Conservation (phyloP, 2,329 filamentous ascomycete species). For the Cryphonectria radicalis region DNA sequence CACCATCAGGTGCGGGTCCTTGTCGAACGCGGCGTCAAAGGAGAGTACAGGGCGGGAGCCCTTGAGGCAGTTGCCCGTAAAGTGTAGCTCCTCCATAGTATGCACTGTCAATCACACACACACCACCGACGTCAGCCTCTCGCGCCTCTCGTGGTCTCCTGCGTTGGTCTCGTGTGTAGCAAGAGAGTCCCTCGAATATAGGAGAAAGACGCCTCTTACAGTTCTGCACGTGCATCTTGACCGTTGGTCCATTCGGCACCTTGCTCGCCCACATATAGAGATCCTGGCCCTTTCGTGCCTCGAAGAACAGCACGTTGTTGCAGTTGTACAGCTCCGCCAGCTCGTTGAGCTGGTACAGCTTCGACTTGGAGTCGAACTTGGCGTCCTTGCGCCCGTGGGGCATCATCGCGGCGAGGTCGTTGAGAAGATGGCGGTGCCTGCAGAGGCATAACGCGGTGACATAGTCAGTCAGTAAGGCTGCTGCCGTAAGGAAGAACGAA, state of each 20-base stretch:
- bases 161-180: not conserved
- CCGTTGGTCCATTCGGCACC: constrained; percentile 75
- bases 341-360: constrained; percentile 81
- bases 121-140: not conserved
- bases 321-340: constrained; percentile 77
- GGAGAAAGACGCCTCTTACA: constrained; percentile 49
- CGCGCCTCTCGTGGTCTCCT: not conserved
- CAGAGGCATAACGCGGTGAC: not conserved
- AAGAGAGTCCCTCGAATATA: not conserved
- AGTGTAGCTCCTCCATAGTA: constrained; percentile 96
- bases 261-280: constrained; percentile 93
- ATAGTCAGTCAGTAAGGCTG: constrained; percentile 3
- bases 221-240: constrained; percentile 75
- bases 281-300: constrained; percentile 92
- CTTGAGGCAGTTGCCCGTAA: constrained; percentile 95
- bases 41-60: constrained; percentile 89
- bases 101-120: constrained; percentile 61
- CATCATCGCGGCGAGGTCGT: constrained; percentile 85
- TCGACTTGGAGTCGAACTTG: constrained; percentile 95
- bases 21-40: constrained; percentile 87
- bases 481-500: not conserved
- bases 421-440: constrained; percentile 90
- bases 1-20: constrained; percentile 76
- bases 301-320: constrained; percentile 92
- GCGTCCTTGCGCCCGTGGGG: constrained; percentile 93